These are phyloP conservation scores for Apophysomyces elegans DNA, from an alignment of 371 early-diverging fungal species.

Conservation along the genomic window DNA sequence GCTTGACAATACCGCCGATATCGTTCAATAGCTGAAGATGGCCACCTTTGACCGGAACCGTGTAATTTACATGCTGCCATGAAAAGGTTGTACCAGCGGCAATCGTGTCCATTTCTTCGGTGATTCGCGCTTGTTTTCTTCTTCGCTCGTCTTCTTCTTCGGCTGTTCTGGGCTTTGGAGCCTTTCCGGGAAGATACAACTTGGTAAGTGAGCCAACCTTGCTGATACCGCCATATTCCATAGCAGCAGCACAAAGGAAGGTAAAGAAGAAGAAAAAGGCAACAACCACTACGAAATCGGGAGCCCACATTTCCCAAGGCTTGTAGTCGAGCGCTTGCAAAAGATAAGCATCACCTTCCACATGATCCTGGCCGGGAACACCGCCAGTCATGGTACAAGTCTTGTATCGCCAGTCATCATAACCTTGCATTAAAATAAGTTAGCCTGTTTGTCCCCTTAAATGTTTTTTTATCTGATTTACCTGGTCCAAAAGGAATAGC, in stretches of 20 bases:
- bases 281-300: slow-evolving; percentile 51
- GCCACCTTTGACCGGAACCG: slow-evolving; percentile 60
- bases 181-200: slow-evolving; percentile 41
- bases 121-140: slow-evolving; percentile 25
- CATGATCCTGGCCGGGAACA: slow-evolving; percentile 43
- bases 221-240: slow-evolving; percentile 44
- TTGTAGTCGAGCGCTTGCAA: slow-evolving; percentile 22
- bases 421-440: slow-evolving; percentile 15
- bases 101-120: slow-evolving; percentile 35
- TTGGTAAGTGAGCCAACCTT: slow-evolving; percentile 48
- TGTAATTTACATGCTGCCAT: slow-evolving; percentile 60
- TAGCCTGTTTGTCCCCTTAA: slow-evolving; percentile 8
- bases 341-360: slow-evolving; percentile 59
- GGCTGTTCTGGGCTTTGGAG: slow-evolving; percentile 20
- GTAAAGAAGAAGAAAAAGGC: slow-evolving; percentile 49
- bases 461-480: slow-evolving; percentile 18
- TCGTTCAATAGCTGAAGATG: slow-evolving; percentile 55
- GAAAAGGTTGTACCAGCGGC: slow-evolving; percentile 54
- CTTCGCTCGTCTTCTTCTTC: slow-evolving; percentile 31
- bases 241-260: slow-evolving; percentile 33
- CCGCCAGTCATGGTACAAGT: slow-evolving; percentile 59
- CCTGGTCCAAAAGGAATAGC: slow-evolving; percentile 47
- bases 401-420: slow-evolving; percentile 51
- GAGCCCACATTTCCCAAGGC: slow-evolving; percentile 48
- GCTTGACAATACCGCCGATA: slow-evolving; percentile 56